Conservation (phyloP, 768 basidiomycete genomes). For the Panaeolus cyanescens region DNA sequence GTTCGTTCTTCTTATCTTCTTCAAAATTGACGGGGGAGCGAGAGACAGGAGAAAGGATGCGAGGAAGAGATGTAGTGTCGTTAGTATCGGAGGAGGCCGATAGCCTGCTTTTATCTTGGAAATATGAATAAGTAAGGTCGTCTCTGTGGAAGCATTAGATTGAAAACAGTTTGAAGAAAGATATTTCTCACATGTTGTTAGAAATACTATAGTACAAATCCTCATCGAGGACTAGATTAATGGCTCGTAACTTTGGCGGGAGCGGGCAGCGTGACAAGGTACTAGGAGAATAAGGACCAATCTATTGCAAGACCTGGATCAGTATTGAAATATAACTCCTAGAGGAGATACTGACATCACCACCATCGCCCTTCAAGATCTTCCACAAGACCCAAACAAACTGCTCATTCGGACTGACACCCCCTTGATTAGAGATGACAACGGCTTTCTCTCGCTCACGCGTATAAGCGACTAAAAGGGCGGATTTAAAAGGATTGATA, state of each 20-base stretch:
- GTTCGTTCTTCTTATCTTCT: constrained; percentile 58
- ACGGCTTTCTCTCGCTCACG: constrained; percentile 68
- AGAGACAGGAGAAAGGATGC: constrained; percentile 18
- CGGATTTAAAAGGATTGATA: constrained; percentile 82
- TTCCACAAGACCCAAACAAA: constrained; percentile 89
- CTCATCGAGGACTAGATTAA: constrained; percentile 70
- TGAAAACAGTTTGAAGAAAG: constrained; percentile 8
- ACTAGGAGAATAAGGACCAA: constrained; percentile 80
- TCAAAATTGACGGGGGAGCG: constrained; percentile 41
- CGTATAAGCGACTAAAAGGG: constrained; percentile 64
- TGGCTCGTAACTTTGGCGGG: constrained; percentile 73
- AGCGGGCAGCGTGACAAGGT: constrained; percentile 74
- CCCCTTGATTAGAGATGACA: constrained; percentile 46
- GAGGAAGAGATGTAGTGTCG: constrained; percentile 17
- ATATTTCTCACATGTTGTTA: constrained; percentile 49
- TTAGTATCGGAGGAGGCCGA: constrained; percentile 45
- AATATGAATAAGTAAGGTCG: constrained; percentile 46
- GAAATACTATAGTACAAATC: constrained; percentile 52
- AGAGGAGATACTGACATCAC: constrained; percentile 57
- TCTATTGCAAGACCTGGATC: constrained; percentile 39
- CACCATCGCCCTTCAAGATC: constrained; percentile 80
- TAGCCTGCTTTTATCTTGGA: constrained; percentile 38
- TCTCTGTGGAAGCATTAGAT: constrained; percentile 33
- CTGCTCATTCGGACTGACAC: constrained; percentile 66
- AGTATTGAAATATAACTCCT: constrained; percentile 4